Conservation (phyloP, 23 red algal species). For the Porphyridium purpureum region DNA sequence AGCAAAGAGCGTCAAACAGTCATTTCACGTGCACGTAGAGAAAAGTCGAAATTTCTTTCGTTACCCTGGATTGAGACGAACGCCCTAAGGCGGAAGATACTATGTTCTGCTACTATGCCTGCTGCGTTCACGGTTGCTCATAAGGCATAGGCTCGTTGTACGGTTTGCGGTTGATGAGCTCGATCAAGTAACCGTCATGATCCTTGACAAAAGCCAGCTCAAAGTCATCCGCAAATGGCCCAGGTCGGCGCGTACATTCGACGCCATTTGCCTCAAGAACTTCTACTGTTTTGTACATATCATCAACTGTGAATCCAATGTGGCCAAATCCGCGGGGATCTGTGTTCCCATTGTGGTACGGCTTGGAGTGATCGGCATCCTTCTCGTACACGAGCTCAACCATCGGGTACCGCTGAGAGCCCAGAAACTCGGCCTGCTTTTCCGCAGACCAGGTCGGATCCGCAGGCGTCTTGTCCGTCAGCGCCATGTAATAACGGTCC, state of each 20-base stretch:
- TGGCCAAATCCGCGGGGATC: conserved; percentile 51
- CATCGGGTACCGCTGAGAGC: too few relatives aligned
- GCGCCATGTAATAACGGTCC: too few relatives aligned
- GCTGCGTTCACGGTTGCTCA: too few relatives aligned
- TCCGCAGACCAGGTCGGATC: neutral
- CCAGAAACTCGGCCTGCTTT: too few relatives aligned
- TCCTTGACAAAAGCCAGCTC: conserved; percentile 30
- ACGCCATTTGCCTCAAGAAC: conserved; percentile 15
- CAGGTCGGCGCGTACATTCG: conserved; percentile 6
- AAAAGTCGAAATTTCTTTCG: too few relatives aligned
- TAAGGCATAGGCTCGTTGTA: too few relatives aligned
- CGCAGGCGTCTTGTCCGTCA: too few relatives aligned
- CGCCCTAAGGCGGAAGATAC: too few relatives aligned
- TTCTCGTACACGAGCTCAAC: conserved; percentile 15
- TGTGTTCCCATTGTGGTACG: conserved; percentile 69
- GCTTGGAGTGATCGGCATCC: conserved; percentile 23
- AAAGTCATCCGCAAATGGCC: conserved; percentile 25
- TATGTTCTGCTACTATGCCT: too few relatives aligned
- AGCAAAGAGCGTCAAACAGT: too few relatives aligned
- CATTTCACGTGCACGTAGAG: too few relatives aligned
- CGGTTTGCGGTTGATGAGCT: conserved; percentile 24
- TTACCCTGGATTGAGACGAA: too few relatives aligned
- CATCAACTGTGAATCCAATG: conserved; percentile 45
- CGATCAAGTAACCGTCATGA: conserved; percentile 69
- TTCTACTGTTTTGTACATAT: conserved; percentile 15